Conservation (phyloP, 2,329 filamentous ascomycete genomes). For the Xylariaceae sp. region DNA sequence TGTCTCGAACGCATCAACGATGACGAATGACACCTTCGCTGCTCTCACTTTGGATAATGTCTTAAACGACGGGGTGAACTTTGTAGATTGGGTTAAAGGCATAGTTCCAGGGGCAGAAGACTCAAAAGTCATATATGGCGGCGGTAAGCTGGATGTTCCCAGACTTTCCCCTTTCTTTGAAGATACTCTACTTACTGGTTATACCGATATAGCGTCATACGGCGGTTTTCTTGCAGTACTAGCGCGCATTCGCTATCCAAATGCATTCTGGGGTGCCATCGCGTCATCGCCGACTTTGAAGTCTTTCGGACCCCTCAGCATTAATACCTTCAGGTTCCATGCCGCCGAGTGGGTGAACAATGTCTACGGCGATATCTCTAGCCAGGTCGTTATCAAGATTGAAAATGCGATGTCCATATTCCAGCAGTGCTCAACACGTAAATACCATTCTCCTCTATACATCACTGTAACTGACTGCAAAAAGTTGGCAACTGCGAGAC, state of each 20-base stretch:
- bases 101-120: slow-evolving; percentile 12
- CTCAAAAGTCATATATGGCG: slow-evolving; percentile 13
- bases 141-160: slow-evolving; percentile 6
- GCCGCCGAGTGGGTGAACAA: slow-evolving; percentile 11
- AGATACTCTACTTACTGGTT: background rate
- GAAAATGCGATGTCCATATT: slow-evolving; percentile 9
- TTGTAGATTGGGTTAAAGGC: slow-evolving; percentile 15
- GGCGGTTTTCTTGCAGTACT: slow-evolving; percentile 15
- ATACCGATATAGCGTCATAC: slow-evolving; percentile 11
- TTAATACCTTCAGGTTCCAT: slow-evolving; percentile 12
- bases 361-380: slow-evolving; percentile 8
- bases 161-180: background rate
- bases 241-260: slow-evolving; percentile 12
- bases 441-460: background rate
- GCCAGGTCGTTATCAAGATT: slow-evolving; percentile 10
- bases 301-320: slow-evolving; percentile 13
- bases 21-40: slow-evolving; percentile 1
- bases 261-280: slow-evolving; percentile 14
- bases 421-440: slow-evolving; percentile 12
- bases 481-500: slow-evolving; percentile 11
- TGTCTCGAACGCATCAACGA: slow-evolving; percentile 6
- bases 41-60: slow-evolving; percentile 15
- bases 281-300: slow-evolving; percentile 14
- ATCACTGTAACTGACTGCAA: slow-evolving; percentile 1
- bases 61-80: slow-evolving; percentile 14